phyloP scores from a whole-genome alignment of 1,284 basidiomycete species.

The Pascua sp. region DNA sequence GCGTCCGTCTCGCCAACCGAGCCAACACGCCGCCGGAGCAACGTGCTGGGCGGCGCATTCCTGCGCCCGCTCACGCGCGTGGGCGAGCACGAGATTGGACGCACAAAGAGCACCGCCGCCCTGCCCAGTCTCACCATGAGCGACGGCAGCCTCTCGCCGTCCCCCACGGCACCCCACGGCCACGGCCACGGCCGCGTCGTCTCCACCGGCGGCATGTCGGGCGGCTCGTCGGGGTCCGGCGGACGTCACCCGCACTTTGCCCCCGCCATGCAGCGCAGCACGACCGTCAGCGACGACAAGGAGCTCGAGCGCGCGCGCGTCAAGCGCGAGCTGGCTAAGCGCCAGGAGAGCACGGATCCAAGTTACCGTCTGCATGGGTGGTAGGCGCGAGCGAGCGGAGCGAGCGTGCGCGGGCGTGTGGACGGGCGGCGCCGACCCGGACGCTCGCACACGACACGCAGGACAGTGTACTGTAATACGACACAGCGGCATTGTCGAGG shows the following conservation, averaged over 20 bases:
- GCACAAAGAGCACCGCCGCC: conserved; percentile 23
- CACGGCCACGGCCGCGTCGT: too few relatives aligned
- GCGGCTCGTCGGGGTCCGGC: neutral
- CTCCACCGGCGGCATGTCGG: neutral
- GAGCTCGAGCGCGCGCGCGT: conserved; percentile 19
- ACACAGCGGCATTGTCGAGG: neutral
- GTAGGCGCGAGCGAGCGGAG: conserved; percentile 14
- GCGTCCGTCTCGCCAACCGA: conserved; percentile 13
- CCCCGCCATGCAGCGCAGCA: conserved; percentile 34
- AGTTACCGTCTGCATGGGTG: conserved; percentile 45
- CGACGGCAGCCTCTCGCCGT: neutral
- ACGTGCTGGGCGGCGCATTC: conserved; percentile 33
- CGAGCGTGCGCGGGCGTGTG: neutral
- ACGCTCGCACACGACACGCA: neutral
- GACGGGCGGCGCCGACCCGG: neutral
- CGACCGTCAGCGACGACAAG: conserved; percentile 32
- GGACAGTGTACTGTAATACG: neutral
- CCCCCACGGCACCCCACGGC: neutral
- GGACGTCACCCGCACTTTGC: conserved; percentile 13
- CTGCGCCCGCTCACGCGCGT: conserved; percentile 42
- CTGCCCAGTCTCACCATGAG: conserved; percentile 8
- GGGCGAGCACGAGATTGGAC: neutral
- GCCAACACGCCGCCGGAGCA: conserved; percentile 19
- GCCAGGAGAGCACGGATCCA: conserved; percentile 30
- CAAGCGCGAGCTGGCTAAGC: conserved; percentile 24